Base-by-base conservation (phyloP, 345 rosid species). In the Angophora floribunda region DNA sequence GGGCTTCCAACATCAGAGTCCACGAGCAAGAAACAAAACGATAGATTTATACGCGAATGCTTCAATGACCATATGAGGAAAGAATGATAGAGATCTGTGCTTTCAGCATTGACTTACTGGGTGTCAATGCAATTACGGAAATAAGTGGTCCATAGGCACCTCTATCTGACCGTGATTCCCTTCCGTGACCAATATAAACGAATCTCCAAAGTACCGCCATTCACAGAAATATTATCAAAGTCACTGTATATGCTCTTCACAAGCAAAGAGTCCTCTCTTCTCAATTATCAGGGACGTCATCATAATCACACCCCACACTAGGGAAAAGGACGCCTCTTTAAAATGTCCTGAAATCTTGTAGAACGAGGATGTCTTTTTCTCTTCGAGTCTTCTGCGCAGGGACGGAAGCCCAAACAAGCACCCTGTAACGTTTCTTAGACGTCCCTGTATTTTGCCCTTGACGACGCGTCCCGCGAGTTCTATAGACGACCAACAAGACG, bases 121-220 rank as follows among this genome's bases (percentile, higher is more conserved):
- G 98, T 85, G 96, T 95, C 79, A 96, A 90, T 19, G 94, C 89
- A 86, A 97, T 95, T 65, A 95, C 99, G 22, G 95, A 96, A 89
- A 96, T 94, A 85, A 97, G 97, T 88, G 99, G 99, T 50, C 99
- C 99, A 86, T 96, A 94, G 85, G 92, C 95, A 50, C 97, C 96
- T 87, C 96, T 85, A 6, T 79, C 87, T 50, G 24, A 94, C 89
- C 50, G 87, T 94, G 15, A 99, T 96, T 82, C 99, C 99, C 94
- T 92, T 95, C 14, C 99, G 98, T 36, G 91, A 30, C 99, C 99
- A 97, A 52, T 91, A 91, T 63, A 96, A 92, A 90, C 91, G 96
- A 87, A 97, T 93, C 93, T 96, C 97, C 89, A 97, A 32, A 45
- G 99, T 96, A 91, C 92, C 92, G 32, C 95, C 94, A 87, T 89